A percentile compares a stretch with the other conserved stretches of the same genome.
Conservation (phyloP, 495 filamentous ascomycete species). For the Elasticomyces elasticus region DNA sequence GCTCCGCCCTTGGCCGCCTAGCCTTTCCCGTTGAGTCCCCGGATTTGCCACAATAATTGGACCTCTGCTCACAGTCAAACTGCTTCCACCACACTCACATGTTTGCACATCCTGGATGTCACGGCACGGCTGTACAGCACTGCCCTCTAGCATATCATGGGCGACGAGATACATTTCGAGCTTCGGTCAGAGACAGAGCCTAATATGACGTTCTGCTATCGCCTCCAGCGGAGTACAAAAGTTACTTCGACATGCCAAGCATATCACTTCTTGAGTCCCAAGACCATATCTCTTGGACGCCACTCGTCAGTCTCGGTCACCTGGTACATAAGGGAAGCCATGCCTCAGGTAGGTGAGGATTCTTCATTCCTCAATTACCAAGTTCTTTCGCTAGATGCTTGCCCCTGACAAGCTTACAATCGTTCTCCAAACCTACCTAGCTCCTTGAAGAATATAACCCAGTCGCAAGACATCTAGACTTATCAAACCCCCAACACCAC, state of each 20-base stretch:
- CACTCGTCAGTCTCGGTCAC: background rate
- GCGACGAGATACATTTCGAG: no score
- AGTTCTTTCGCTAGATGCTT: background rate
- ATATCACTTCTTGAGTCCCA: background rate
- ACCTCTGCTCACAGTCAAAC: no score
- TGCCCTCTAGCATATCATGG: no score
- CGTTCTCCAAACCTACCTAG: background rate
- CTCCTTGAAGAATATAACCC: background rate
- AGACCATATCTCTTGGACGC: background rate
- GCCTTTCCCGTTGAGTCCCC: background rate
- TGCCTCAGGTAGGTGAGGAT: background rate
- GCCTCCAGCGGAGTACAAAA: background rate
- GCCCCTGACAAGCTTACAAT: conserved; percentile 1
- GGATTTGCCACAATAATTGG: background rate
- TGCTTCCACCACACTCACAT: no score
- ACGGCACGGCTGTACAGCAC: no score
- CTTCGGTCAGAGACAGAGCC: background rate
- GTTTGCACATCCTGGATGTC: no score
- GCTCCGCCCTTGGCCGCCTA: conserved; percentile 6
- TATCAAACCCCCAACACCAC: background rate
- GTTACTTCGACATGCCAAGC: background rate
- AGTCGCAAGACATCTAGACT: background rate
- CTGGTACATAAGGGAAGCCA: background rate
- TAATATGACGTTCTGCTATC: background rate
- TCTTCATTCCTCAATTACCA: background rate